Percentiles rank a stretch among this genome's conserved stretches.
These are phyloP conservation scores for Boeremia exigua DNA, from an alignment of 2,329 filamentous ascomycete genomes.

Conservation along the genomic window DNA sequence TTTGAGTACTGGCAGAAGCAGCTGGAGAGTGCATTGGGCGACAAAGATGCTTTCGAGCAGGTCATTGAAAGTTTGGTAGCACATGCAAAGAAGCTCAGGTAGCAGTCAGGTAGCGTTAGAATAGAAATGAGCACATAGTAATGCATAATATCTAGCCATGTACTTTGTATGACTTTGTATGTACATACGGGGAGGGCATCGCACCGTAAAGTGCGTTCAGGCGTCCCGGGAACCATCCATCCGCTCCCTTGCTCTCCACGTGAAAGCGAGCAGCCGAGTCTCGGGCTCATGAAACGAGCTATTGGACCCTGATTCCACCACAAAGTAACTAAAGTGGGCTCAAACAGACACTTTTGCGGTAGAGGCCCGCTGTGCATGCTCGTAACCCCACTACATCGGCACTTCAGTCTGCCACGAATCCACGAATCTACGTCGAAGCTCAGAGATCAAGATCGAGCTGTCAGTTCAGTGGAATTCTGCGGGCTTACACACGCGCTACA, in stretches of 20 bases:
- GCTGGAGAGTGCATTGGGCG: constrained; percentile 84
- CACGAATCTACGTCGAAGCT: neutral
- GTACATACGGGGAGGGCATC: no score
- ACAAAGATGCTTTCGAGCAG: constrained; percentile 92
- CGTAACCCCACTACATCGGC: constrained; percentile 6
- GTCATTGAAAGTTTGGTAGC: constrained; percentile 97
- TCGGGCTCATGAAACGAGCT: constrained; percentile 14
- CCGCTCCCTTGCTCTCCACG: constrained; percentile 6
- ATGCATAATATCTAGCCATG: constrained; percentile 14
- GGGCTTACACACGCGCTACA: neutral
- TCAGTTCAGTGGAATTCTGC: neutral
- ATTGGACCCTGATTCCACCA: constrained; percentile 12
- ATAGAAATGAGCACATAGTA: constrained; percentile 44
- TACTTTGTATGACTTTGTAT: neutral
- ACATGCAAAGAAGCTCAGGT: constrained; percentile 84
- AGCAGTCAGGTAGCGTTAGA: constrained; percentile 63
- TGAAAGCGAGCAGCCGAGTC: constrained; percentile 5
- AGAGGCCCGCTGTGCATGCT: constrained; percentile 8
- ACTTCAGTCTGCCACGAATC: neutral
- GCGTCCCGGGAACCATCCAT: constrained; percentile 4
- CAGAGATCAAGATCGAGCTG: neutral
- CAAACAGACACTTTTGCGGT: constrained; percentile 5
- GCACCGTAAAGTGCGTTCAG: neutral
- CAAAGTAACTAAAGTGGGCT: neutral
- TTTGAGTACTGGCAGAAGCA: constrained; percentile 88